Evolutionary conservation across 169 alveolate genomes (phyloP).

Genomic region (Plasmodium knowlesi): DNA sequence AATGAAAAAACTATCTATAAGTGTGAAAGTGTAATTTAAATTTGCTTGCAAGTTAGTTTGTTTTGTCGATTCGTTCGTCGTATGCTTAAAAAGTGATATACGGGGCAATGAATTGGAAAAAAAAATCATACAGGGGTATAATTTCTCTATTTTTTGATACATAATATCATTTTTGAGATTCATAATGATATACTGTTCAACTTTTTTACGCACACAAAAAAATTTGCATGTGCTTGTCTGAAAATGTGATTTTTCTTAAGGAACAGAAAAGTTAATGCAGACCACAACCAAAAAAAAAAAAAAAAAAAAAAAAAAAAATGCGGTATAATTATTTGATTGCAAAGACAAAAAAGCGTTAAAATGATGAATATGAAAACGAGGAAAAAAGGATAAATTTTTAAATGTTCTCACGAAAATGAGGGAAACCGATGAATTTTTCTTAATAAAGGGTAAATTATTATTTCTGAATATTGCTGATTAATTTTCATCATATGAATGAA

Average conservation of each 20-base stretch:
- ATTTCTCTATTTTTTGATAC: neutral
- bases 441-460: neutral
- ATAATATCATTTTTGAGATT: neutral
- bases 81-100: neutral
- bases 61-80: neutral
- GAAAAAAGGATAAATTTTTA: neutral
- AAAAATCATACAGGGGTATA: neutral
- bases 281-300: neutral
- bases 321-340: neutral
- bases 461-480: neutral
- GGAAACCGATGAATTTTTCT: neutral
- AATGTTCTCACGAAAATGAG: neutral
- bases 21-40: neutral
- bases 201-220: neutral
- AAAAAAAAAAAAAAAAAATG: neutral
- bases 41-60: neutral
- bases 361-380: neutral
- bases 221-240: neutral
- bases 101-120: neutral
- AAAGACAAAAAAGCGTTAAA: neutral
- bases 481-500: neutral
- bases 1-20: neutral
- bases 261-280: neutral
- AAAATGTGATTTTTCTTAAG: neutral
- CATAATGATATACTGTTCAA: neutral